Conservation (phyloP, 1,284 basidiomycete genomes). For the Coniferiporia sulphurascens region DNA sequence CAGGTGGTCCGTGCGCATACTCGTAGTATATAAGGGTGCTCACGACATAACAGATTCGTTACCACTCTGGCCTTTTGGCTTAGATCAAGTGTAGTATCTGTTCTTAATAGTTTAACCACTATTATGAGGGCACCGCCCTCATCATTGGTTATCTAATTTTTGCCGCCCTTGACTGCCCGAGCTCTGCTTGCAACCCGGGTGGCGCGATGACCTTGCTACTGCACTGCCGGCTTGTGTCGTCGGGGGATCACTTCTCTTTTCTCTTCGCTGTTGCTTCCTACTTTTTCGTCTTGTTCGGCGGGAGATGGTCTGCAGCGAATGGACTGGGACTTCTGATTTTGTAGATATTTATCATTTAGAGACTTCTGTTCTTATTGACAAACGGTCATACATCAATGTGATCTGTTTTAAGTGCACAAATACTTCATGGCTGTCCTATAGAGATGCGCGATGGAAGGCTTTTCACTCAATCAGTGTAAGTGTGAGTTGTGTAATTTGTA, state of each 20-base stretch:
- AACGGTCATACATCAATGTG: not conserved
- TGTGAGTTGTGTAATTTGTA: too few relatives aligned
- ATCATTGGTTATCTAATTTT: constrained; percentile 36
- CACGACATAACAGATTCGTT: constrained; percentile 29
- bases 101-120: constrained; percentile 83
- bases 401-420: not conserved
- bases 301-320: constrained; percentile 16
- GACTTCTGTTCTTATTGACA: not conserved
- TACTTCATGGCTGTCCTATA: too few relatives aligned
- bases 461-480: too few relatives aligned
- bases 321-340: not conserved
- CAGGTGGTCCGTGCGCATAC: too few relatives aligned
- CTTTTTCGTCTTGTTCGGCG: constrained; percentile 9
- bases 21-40: too few relatives aligned
- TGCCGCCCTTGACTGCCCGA: constrained; percentile 17
- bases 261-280: constrained; percentile 15
- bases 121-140: constrained; percentile 47
- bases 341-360: not conserved
- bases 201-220: constrained; percentile 20
- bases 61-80: constrained; percentile 94
- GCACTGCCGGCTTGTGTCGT: constrained; percentile 20
- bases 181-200: constrained; percentile 20
- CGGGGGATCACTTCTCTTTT: constrained; percentile 13
- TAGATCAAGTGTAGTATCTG: constrained; percentile 97
- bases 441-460: too few relatives aligned